Percentiles rank a stretch among this genome's conserved stretches.
phyloP scores from a whole-genome alignment of 176 grass and related monocot genomes.

The Oryza rufipogon region DNA sequence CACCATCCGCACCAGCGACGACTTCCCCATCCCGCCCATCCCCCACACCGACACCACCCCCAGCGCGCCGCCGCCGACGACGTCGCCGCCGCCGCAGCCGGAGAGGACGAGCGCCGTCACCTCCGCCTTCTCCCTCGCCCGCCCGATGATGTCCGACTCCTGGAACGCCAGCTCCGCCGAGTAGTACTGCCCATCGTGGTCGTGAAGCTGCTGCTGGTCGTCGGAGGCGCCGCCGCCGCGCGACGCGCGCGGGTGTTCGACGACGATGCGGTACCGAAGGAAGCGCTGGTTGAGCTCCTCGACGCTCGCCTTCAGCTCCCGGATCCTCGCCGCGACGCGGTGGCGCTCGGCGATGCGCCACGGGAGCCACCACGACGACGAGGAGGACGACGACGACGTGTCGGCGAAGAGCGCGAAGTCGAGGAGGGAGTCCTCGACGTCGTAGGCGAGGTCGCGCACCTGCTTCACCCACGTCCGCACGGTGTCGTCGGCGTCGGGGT shows the following conservation, averaged over 20 bases:
- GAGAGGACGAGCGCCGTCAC: no score
- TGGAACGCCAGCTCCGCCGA: neutral
- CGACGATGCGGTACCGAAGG: conserved; percentile 4
- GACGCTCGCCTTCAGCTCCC: conserved; percentile 31
- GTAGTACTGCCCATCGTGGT: neutral
- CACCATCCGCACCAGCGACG: conserved; percentile 32
- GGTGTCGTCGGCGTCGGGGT: conserved; percentile 14
- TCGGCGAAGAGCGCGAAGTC: conserved; percentile 27
- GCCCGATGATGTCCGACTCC: conserved; percentile 21
- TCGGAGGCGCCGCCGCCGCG: neutral
- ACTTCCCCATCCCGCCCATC: conserved; percentile 47
- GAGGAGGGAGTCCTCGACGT: conserved; percentile 46
- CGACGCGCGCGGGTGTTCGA: neutral
- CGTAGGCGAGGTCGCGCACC: conserved; percentile 45
- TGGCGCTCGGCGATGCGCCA: neutral
- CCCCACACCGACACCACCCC: conserved; percentile 36
- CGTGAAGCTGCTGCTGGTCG: neutral
- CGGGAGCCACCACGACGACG: neutral
- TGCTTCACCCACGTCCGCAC: conserved; percentile 40
- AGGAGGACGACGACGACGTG: neutral
- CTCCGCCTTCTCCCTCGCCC: neutral
- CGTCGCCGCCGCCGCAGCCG: no score
- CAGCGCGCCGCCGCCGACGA: neutral
- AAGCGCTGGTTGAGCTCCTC: conserved; percentile 38
- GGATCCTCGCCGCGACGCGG: conserved; percentile 31